Conservation (phyloP, 805 yeast species). For the Yamadazyma scolyti region DNA sequence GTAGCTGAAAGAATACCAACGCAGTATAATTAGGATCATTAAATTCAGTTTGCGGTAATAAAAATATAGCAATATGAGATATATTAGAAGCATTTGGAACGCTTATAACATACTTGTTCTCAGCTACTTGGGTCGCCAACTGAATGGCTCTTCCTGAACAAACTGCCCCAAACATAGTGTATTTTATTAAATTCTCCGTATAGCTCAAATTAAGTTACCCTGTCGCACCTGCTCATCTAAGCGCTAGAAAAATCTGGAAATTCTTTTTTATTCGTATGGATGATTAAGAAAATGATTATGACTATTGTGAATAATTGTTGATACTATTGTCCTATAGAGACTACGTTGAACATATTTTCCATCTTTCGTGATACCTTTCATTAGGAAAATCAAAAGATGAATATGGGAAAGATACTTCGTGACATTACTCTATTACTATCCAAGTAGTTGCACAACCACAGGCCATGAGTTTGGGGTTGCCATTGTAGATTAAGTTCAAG, state of each 20-base stretch:
- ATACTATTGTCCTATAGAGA: constrained; percentile 64
- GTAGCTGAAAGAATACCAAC: constrained; percentile 82
- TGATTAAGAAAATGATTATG: constrained; percentile 8
- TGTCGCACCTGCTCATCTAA: constrained; percentile 3
- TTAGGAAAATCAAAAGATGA: constrained; percentile 59
- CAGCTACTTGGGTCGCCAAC: constrained; percentile 63
- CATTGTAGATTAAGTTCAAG: constrained; percentile 30
- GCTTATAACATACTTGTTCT: constrained; percentile 60
- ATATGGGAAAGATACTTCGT: constrained; percentile 74
- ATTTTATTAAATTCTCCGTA: background rate
- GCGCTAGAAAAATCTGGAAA: constrained; percentile 1
- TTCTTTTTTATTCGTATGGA: constrained; percentile 6
- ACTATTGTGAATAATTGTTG: constrained; percentile 25
- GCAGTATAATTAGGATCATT: constrained; percentile 72
- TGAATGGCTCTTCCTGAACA: constrained; percentile 68
- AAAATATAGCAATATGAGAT: constrained; percentile 78
- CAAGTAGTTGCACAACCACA: constrained; percentile 74
- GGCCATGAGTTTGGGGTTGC: constrained; percentile 29
- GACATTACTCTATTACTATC: constrained; percentile 52
- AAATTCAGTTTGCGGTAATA: constrained; percentile 73
- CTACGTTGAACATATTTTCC: constrained; percentile 78
- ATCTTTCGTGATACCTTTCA: constrained; percentile 45
- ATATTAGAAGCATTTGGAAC: constrained; percentile 62
- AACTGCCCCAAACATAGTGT: constrained; percentile 65
- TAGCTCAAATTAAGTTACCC: too few species aligned